phyloP scores from a whole-genome alignment of 2,329 filamentous ascomycete genomes.

The Ambrosiella xylebori region DNA sequence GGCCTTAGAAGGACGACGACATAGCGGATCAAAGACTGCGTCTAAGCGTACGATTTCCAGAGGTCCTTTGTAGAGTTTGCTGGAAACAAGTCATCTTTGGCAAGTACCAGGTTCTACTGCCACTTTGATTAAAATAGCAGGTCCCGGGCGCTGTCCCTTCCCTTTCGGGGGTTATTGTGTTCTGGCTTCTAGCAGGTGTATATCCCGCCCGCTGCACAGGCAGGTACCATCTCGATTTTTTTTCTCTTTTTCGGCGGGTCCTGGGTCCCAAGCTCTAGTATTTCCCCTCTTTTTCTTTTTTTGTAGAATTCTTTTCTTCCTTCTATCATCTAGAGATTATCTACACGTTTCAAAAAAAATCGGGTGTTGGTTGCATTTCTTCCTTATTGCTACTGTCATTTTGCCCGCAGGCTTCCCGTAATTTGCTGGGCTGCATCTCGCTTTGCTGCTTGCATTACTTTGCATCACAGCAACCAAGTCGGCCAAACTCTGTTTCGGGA shows the following conservation, averaged over 20 bases:
- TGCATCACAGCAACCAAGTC: neutral
- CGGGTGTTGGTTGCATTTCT: no score
- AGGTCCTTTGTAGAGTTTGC: no score
- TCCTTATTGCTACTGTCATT: no score
- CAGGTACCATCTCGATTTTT: no score
- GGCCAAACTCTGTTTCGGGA: neutral
- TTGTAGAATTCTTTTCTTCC: no score
- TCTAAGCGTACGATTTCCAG: no score
- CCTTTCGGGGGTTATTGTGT: neutral
- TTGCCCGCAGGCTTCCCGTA: neutral
- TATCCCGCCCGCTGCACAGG: neutral
- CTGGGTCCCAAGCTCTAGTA: neutral
- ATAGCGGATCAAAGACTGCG: no score
- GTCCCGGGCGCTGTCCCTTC: neutral
- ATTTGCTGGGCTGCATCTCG: neutral
- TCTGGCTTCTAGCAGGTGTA: neutral
- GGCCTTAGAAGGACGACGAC: no score
- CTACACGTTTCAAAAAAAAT: no score
- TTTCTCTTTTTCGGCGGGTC: neutral
- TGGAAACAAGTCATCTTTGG: no score
- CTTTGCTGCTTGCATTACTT: neutral
- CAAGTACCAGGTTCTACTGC: no score
- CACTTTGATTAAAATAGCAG: neutral
- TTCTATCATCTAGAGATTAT: no score
- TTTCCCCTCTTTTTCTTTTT: neutral